A percentile compares a stretch with the other conserved stretches of the same genome.
These are phyloP conservation scores for Sequoia sempervirens DNA, from an alignment of 75 land plant species.

Conservation along the genomic window DNA sequence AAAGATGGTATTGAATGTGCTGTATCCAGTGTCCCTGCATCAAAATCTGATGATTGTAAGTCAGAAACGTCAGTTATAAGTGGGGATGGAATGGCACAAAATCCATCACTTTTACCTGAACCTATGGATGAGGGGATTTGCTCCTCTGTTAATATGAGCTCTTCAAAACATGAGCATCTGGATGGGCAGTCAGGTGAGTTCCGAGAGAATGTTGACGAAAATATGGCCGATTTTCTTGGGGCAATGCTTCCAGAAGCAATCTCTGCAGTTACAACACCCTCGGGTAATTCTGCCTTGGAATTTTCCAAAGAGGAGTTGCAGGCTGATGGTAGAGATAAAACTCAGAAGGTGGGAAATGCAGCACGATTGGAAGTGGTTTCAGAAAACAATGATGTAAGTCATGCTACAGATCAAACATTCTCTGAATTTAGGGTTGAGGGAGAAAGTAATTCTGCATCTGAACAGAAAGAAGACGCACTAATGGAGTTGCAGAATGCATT, in stretches of 20 bases:
- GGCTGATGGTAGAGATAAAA: constrained; percentile 24
- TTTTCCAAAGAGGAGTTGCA: constrained; percentile 29
- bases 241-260: constrained; percentile 12
- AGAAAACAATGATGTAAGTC: constrained; percentile 16
- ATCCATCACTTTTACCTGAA: constrained; percentile 30
- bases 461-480: constrained; percentile 27
- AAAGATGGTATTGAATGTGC: constrained; percentile 25
- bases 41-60: constrained; percentile 36
- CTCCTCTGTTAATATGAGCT: constrained; percentile 23
- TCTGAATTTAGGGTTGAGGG: constrained; percentile 4
- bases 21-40: constrained; percentile 5
- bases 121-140: constrained; percentile 83
- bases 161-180: constrained; percentile 14
- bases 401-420: neutral
- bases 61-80: constrained; percentile 44
- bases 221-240: constrained; percentile 69
- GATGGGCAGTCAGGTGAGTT: constrained; percentile 18
- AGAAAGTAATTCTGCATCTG: constrained; percentile 18
- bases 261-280: neutral
- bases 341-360: constrained; percentile 18
- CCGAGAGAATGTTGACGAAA: constrained; percentile 71
- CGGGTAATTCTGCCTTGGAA: constrained; percentile 60
- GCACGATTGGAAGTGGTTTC: neutral
- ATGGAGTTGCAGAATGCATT: constrained; percentile 47
- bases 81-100: constrained; percentile 33